Conservation (phyloP, 2,329 filamentous ascomycete species). For the Trichoderma harzianum region DNA sequence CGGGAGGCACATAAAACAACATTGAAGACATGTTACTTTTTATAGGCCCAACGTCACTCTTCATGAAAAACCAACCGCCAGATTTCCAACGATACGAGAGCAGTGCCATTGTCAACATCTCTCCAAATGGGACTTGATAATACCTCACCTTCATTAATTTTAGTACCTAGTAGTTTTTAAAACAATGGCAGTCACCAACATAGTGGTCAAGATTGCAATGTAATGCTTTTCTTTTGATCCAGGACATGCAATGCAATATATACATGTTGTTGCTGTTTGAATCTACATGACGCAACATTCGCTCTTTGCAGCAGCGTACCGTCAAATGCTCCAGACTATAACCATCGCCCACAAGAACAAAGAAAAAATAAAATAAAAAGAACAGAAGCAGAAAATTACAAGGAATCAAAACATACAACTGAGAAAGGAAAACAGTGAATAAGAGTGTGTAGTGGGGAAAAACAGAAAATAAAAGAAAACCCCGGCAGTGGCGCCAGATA, state of each 20-base stretch:
- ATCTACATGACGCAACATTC: slow-evolving; percentile 11
- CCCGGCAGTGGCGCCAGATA: slow-evolving; percentile 3
- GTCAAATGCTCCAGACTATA: slow-evolving; percentile 9
- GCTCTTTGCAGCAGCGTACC: slow-evolving; percentile 12
- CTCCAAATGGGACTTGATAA: no score
- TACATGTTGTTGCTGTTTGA: slow-evolving; percentile 11
- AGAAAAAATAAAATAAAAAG: neutral
- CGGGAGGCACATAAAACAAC: neutral
- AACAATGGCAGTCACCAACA: neutral
- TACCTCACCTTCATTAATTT: no score
- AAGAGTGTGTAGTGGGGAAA: neutral
- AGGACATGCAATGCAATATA: slow-evolving; percentile 8
- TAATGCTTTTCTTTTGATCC: neutral
- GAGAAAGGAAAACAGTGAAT: neutral
- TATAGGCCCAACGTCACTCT: neutral
- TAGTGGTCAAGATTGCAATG: neutral
- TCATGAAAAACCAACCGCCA: neutral
- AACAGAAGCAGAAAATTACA: neutral
- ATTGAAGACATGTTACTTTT: neutral
- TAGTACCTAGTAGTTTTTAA: no score
- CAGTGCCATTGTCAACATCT: neutral
- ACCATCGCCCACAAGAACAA: neutral
- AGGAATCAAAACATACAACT: slow-evolving; percentile 6
- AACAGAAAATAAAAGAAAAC: neutral
- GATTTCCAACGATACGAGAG: neutral